Evolutionary conservation across 2,329 filamentous ascomycete genomes (phyloP).

Genomic region (Penicillium polonicum): DNA sequence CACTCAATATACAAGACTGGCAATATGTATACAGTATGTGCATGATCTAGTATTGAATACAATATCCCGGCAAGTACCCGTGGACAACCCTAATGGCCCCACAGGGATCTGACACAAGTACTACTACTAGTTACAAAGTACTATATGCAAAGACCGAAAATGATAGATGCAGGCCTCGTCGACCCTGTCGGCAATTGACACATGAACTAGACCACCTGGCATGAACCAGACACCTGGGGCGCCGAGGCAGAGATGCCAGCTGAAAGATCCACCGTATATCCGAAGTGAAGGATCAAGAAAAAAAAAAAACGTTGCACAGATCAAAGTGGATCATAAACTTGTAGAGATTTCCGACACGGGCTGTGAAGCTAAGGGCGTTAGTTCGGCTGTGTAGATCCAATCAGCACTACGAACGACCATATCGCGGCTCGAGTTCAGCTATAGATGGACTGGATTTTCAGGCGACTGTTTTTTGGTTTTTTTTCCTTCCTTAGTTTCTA

Average conservation of each 20-base stretch:
- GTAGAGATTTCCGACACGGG: constrained; percentile 2
- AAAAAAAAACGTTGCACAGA: constrained; percentile 1
- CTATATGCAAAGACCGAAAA: not conserved
- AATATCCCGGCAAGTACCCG: too few relatives aligned
- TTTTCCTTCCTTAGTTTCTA: not conserved
- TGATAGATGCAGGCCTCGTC: not conserved
- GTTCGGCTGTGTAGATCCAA: constrained; percentile 19
- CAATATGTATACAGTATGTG: not conserved
- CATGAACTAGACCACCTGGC: constrained; percentile 18
- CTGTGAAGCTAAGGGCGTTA: constrained; percentile 20
- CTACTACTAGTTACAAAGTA: not conserved
- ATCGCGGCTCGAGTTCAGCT: constrained; percentile 24
- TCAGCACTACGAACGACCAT: constrained; percentile 14
- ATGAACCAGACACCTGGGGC: constrained; percentile 20
- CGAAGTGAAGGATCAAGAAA: not conserved
- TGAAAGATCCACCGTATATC: constrained; percentile 13
- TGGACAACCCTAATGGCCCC: constrained; percentile 4
- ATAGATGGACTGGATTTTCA: constrained; percentile 10
- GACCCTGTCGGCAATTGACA: constrained; percentile 7
- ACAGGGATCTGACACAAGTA: not conserved
- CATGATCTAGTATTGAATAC: too few relatives aligned
- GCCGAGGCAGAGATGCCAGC: constrained; percentile 25
- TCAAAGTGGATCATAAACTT: constrained; percentile 2
- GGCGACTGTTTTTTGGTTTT: constrained; percentile 2
- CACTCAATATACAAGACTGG: not conserved